Base-by-base conservation (phyloP, 2,329 filamentous ascomycete genomes). In the Purpureocillium takamizusanense region DNA sequence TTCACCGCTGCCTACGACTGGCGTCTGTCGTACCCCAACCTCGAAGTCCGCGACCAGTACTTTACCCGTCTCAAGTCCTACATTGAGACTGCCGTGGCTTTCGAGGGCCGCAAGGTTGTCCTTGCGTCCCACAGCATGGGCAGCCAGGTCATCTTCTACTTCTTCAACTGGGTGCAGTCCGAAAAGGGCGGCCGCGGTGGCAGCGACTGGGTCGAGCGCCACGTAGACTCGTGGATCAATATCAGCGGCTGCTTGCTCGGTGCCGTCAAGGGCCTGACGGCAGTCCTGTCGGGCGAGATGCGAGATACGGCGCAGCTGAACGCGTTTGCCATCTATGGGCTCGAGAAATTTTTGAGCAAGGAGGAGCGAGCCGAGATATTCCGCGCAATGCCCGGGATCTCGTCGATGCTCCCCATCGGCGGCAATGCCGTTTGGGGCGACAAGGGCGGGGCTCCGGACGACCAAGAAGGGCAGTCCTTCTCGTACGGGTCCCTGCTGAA, bases 191-290 rank as follows among this genome's bases (percentile, higher is more conserved):
- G 92, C 4, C 78, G 78, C 15, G 90, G 88, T 2, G 90, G 92
- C 1, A 72, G 81, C 29, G 74, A 78, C 38, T 98, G 92, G 92
- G 90, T 98, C 1, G 89, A 98, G 42, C 75, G 74, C 14, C 76
- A 95, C 54, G 71, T 98, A 37, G 92, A 94, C 48, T 84, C 86
- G 3, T 98, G 94, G 89, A 94, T 98, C 67, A 98, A 98, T 58
- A 88, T 98, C 52, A 92, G 85, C 48, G 92, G 92, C 6, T 98
- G 90, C 61, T 95, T 98, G 90, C 79, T 98, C 6, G 92, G 92
- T 12, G 88, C 92, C 2, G 71, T 88, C 41, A 98, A 98, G 64
- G 90, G 85, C 42, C 66, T 97, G 28, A 86, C 92, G 1, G 90
- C 92, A 0, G 76, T 97, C 0, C 69, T 98, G 2, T 95, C 89